Evolutionary conservation across 192 early-diverging fungal species (phyloP), one percentile per base, ranked within the genome.

Genomic region (Cetraspora pellucida): DNA sequence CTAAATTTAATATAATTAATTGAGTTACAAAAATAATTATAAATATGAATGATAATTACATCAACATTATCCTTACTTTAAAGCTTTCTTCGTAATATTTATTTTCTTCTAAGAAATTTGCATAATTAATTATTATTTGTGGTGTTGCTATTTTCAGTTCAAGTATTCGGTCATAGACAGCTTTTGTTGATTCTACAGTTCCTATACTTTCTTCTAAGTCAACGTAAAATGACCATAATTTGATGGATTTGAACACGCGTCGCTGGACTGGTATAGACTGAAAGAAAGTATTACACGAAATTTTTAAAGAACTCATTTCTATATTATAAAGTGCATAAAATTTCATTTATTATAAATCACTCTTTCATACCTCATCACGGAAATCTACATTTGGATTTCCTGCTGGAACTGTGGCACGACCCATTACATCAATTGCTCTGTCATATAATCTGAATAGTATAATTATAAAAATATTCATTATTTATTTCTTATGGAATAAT

Each of bases 41-140:
- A 30, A 27, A 52, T 4, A 72, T 45, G 19, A 21, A 44, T 31
- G 16, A 49, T 49, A 49, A 21, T 25, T 49, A 7, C 31, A n/a
- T 23, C 45, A 47, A 13, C 25, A 1, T 8, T 67, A 16, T 45
- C 19, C 49, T 44, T 44, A 72, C 71, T 80, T 92, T 90, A 87
- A 94, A 99, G 43, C 91, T 91, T 82, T 98, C 98, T 85, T 99
- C 98, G 82, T 91, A 97, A 85, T 90, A 96, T 55, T 90, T 87
- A 74, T 93, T 85, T 65, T 96, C 93, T 80, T 98, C 95, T 72
- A 98, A 85, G 78, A 94, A 96, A 44, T 81, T 85, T 14, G 95
- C 95, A 82, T 94, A 98, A 82, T 99, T 95, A 81, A 97, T 95
- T 49, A 99, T 88, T n/a, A 93, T 91, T 79, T 98, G 96, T 31